Conservation (phyloP, 164 flowering plant genomes). For the Amborella trichopoda region DNA sequence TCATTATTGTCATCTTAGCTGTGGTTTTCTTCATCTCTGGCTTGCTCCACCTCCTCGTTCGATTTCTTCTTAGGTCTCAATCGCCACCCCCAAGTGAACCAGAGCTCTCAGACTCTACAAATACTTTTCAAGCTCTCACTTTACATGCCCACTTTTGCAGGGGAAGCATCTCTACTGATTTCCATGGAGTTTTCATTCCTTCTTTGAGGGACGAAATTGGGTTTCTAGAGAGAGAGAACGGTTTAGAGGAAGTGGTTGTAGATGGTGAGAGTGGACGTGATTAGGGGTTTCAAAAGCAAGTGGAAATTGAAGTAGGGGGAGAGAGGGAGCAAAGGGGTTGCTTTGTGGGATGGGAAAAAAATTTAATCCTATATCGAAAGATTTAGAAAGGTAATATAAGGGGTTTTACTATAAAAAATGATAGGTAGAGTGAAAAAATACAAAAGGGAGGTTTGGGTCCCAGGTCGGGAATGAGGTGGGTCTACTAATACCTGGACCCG, state of each 20-base stretch:
- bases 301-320: slow-evolving; percentile 19
- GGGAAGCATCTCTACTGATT: slow-evolving; percentile 19
- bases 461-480: too few species aligned
- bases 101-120: slow-evolving; percentile 36
- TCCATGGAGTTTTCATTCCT: slow-evolving; percentile 20
- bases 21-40: slow-evolving; percentile 82
- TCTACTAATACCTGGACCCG: too few species aligned
- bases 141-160: slow-evolving; percentile 63
- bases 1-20: slow-evolving; percentile 71
- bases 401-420: too few species aligned
- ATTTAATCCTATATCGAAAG: too few species aligned
- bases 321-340: slow-evolving; percentile 32
- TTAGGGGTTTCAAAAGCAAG: slow-evolving; percentile 10
- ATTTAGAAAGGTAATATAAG: too few species aligned
- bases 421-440: too few species aligned
- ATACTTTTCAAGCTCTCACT: slow-evolving; percentile 23
- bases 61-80: slow-evolving; percentile 52
- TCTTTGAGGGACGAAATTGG: slow-evolving; percentile 20
- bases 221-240: slow-evolving; percentile 15
- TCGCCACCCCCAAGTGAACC: slow-evolving; percentile 23
- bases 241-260: slow-evolving; percentile 3
- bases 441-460: too few species aligned
- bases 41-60: slow-evolving; percentile 76
- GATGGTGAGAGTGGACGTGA: slow-evolving; percentile 6
- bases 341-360: too few species aligned